These are phyloP conservation scores for Helianthus annuus DNA, from an alignment of 129 eudicot species.

Conservation along the genomic window HanXRQr2.0-SUNRISE NC_035435.2:134764920-134765419, in stretches of 20 bases:
- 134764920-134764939: slow-evolving; percentile 46
- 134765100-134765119: slow-evolving; percentile 61
- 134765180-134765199: not conserved
- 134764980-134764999: slow-evolving; percentile 91
- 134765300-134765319: slow-evolving; percentile 25
- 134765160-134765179: not conserved
- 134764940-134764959: slow-evolving; percentile 55
- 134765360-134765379: not conserved
- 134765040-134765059: not conserved
- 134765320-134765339: not conserved
- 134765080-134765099: slow-evolving; percentile 48
- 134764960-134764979: slow-evolving; percentile 61
- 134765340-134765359: not conserved
- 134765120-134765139: slow-evolving; percentile 87
- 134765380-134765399: slow-evolving; percentile 42
- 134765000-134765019: slow-evolving; percentile 65
- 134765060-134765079: not conserved
- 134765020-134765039: slow-evolving; percentile 44
- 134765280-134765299: slow-evolving; percentile 80
- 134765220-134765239: slow-evolving; percentile 77
- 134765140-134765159: slow-evolving; percentile 44
- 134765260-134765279: slow-evolving; percentile 59
- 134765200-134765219: not conserved
- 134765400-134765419: slow-evolving; percentile 31
- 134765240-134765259: slow-evolving; percentile 64